Evolutionary conservation across 331 rosid genomes (phyloP), one percentile per base, ranked within the genome.

Genomic region (Rosa hybrid): DNA sequence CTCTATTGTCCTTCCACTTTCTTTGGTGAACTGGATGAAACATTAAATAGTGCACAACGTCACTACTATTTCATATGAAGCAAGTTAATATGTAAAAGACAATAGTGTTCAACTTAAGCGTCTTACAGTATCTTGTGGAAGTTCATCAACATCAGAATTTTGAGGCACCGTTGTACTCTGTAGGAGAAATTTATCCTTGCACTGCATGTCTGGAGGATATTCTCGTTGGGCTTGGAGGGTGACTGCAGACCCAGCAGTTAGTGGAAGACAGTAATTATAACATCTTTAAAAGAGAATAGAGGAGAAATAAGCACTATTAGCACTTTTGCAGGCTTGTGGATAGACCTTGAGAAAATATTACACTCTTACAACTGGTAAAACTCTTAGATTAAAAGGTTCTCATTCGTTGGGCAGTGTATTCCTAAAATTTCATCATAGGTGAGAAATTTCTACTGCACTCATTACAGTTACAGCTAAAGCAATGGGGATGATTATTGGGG

Each of bases 161-260:
- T 90, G 84, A 88, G 83, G 81, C 78, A 95, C 98, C 70, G 49
- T 57, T 9, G 98, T 89, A 86, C 98, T 93, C 87, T 93, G 98
- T 75, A 95, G 79, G 77, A 95, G 99, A 89, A 95, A 95, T 87
- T 91, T 95, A 86, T 95, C 99, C 81, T 93, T 93, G 87, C 94
- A 90, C 72, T 90, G 94, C 94, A 88, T 85, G 81, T 95, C 94
- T 62, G 89, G 86, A 81, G 99, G 99, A 86, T 87, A 87, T 87
- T 93, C 99, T 44, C 76, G 94, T 74, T 90, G 97, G 38, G 96
- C 97, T 87, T 95, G 99, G 74, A 93, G 99, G 84, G 96, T 95
- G 62, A 95, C 99, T 95, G 93, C 59, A 86, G 83, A 79, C 72
- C 71, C 79, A 81, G 81, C 79, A 86, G 81, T 74, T 45, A 79